Percentiles rank a stretch among this genome's conserved stretches.
Conservation (phyloP, 257 asterid genomes). For the Agastache rugosa region DNA sequence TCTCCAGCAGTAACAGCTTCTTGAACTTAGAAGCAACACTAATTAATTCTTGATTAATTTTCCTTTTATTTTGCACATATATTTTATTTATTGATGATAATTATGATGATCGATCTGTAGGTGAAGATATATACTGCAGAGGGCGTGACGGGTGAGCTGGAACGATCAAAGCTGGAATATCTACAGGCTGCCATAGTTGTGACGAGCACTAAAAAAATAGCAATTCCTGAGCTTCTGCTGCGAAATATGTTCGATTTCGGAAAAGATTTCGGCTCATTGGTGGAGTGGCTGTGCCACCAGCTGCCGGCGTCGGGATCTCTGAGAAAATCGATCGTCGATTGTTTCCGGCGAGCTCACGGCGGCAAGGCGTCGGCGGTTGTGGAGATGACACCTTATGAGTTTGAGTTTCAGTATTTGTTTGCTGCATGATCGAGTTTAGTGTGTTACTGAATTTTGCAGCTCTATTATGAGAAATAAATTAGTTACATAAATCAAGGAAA, state of each 20-base stretch:
- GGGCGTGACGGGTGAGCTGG: conserved; percentile 68
- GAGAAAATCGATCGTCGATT: conserved; percentile 78
- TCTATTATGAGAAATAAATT: no score
- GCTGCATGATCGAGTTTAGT: conserved; percentile 25
- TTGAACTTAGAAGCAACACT: background rate
- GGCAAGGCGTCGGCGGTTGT: conserved; percentile 54
- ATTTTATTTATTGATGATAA: background rate
- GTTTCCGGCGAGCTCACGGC: conserved; percentile 52
- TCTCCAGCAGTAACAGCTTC: conserved; percentile 97
- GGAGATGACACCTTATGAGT: conserved; percentile 81
- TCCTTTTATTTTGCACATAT: background rate
- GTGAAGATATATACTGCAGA: conserved; percentile 86
- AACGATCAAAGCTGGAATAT: conserved; percentile 76
- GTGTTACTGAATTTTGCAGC: no score
- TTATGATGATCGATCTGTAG: conserved; percentile 36
- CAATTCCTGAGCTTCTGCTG: conserved; percentile 76
- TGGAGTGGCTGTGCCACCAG: conserved; percentile 85
- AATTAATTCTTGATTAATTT: no score
- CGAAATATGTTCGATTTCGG: conserved; percentile 71
- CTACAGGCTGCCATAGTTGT: conserved; percentile 83
- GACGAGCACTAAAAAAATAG: conserved; percentile 57
- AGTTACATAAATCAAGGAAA: no score
- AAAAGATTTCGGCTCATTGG: conserved; percentile 52
- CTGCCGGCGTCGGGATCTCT: conserved; percentile 76
- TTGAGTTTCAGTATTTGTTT: conserved; percentile 81